Percentiles rank a stretch among this genome's conserved stretches.
phyloP scores from a whole-genome alignment of 2,329 filamentous ascomycete genomes.

The Trichoderma sp. region DNA sequence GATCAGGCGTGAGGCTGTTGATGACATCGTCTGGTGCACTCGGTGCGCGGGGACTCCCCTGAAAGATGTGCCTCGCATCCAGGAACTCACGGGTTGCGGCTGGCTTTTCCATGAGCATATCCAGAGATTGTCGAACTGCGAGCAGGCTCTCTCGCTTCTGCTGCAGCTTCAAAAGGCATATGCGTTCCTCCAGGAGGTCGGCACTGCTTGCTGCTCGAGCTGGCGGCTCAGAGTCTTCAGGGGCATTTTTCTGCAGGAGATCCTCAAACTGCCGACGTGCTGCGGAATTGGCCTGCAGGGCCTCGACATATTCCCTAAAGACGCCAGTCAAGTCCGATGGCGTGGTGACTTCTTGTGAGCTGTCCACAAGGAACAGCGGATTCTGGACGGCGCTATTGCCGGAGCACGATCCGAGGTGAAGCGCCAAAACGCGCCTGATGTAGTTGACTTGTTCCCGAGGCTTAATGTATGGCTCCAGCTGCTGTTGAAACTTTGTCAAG shows the following conservation, averaged over 20 bases:
- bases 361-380: conserved; percentile 53
- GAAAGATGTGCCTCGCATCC: conserved; percentile 51
- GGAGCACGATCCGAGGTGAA: conserved; percentile 54
- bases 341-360: conserved; percentile 39
- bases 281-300: conserved; percentile 53
- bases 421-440: conserved; percentile 57
- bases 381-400: conserved; percentile 45
- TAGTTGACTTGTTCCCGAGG: conserved; percentile 59
- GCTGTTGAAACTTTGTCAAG: conserved; percentile 43
- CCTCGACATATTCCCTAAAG: conserved; percentile 58
- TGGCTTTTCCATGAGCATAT: conserved; percentile 53
- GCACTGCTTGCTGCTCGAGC: conserved; percentile 25
- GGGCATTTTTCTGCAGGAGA: conserved; percentile 33
- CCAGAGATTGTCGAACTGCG: conserved; percentile 54
- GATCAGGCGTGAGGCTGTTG: conserved; percentile 50
- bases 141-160: conserved; percentile 54
- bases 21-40: conserved; percentile 55
- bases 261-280: conserved; percentile 52
- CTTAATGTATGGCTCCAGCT: conserved; percentile 56
- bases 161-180: conserved; percentile 53
- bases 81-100: conserved; percentile 53
- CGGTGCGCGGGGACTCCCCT: conserved; percentile 47
- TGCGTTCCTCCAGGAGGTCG: conserved; percentile 50
- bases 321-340: conserved; percentile 48
- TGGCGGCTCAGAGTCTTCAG: conserved; percentile 30